Evolutionary conservation across 176 grass and related monocot species (phyloP).

Genomic region (Cenchrus purpureus): DNA sequence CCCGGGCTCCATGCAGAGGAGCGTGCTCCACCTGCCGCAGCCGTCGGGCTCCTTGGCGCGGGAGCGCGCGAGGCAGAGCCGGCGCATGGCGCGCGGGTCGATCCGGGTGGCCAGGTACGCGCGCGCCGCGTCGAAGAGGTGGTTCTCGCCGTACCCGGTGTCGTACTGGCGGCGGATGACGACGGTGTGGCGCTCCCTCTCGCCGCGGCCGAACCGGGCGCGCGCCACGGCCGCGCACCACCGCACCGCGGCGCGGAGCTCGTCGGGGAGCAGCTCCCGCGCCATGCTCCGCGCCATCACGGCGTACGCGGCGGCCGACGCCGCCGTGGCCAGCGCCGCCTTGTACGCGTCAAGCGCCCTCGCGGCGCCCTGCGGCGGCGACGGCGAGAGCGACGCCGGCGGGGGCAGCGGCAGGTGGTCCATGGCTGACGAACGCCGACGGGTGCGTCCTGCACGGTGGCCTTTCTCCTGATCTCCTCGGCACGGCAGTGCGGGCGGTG

Average conservation of each 20-base stretch:
- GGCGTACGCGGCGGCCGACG: constrained; percentile 39
- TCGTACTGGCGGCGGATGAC: neutral
- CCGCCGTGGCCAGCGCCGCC: constrained; percentile 46
- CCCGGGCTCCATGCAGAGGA: constrained; percentile 38
- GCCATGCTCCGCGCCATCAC: constrained; percentile 47
- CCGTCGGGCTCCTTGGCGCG: constrained; percentile 34
- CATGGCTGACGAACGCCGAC: neutral
- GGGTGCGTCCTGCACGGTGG: neutral
- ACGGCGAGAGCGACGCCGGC: neutral
- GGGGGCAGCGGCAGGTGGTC: neutral
- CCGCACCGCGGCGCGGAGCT: constrained; percentile 43
- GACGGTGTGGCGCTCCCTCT: constrained; percentile 42
- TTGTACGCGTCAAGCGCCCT: constrained; percentile 50
- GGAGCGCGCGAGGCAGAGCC: constrained; percentile 42
- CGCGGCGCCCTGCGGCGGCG: neutral
- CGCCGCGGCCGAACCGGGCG: constrained; percentile 20
- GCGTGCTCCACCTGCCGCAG: constrained; percentile 17
- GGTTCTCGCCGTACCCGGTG: constrained; percentile 15
- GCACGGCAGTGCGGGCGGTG: neutral
- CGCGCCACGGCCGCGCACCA: constrained; percentile 30
- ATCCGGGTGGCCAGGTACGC: constrained; percentile 50
- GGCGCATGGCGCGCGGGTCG: constrained; percentile 43
- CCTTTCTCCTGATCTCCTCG: neutral
- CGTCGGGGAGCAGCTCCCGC: constrained; percentile 54
- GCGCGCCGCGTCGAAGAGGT: constrained; percentile 45